These are phyloP conservation scores for Cordia subcordata DNA, from an alignment of 257 asterid species.

Conservation along the genomic window DNA sequence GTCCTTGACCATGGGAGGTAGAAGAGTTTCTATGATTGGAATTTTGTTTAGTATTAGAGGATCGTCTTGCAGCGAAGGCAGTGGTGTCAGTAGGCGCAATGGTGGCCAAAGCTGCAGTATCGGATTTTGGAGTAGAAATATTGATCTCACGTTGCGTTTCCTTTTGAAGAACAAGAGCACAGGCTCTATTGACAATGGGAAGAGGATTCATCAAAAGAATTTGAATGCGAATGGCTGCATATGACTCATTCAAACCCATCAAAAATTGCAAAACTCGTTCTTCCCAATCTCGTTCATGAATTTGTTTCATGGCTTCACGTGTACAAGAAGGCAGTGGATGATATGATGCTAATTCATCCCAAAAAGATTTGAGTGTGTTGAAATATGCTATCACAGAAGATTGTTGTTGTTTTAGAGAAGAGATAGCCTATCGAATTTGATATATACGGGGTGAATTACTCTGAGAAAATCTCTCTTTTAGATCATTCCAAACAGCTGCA, in stretches of 20 bases:
- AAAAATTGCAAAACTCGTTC: background rate
- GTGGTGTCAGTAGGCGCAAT: too few relatives aligned
- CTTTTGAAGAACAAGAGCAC: background rate
- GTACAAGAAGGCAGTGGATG: background rate
- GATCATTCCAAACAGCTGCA: background rate
- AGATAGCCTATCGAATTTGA: background rate
- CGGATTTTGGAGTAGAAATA: background rate
- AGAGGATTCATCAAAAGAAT: conserved; percentile 2
- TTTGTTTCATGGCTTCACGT: background rate
- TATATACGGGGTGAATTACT: background rate
- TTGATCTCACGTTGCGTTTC: background rate
- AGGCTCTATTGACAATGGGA: background rate
- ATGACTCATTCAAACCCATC: background rate
- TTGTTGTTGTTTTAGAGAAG: background rate
- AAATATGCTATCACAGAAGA: background rate
- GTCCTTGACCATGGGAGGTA: too few relatives aligned
- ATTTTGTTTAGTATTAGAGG: too few relatives aligned
- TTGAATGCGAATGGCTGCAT: background rate
- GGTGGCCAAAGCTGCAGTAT: too few relatives aligned
- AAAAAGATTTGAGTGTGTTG: background rate
- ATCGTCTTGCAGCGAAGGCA: too few relatives aligned
- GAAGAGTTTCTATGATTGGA: too few relatives aligned
- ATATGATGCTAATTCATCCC: background rate
- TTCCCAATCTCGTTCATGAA: background rate
- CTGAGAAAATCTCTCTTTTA: background rate